Percentiles rank a stretch among this genome's conserved stretches.
Conservation (phyloP, 768 basidiomycete genomes). For the Suillus spraguei region DNA sequence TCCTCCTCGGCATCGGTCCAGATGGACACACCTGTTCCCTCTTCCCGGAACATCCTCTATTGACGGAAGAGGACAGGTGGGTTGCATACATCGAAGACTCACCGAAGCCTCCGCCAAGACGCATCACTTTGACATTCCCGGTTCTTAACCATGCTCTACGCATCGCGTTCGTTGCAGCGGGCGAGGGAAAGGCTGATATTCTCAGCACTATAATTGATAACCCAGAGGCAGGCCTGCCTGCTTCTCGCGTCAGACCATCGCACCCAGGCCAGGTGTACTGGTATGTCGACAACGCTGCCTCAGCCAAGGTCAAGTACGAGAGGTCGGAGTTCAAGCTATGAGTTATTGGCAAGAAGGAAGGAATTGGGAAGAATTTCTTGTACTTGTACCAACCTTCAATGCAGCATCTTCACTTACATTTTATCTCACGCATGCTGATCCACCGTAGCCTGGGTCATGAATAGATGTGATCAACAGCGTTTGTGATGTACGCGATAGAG, state of each 20-base stretch:
- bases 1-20: conserved; percentile 94
- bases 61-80: conserved; percentile 91
- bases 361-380: conserved; percentile 19
- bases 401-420: conserved; percentile 18
- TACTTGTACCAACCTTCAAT: conserved; percentile 25
- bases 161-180: conserved; percentile 87
- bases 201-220: conserved; percentile 75
- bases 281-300: conserved; percentile 92
- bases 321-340: conserved; percentile 61
- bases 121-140: conserved; percentile 91
- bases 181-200: conserved; percentile 79
- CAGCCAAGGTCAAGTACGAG: conserved; percentile 58
- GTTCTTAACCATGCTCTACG: conserved; percentile 89
- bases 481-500: conserved; percentile 13
- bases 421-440: conserved; percentile 11
- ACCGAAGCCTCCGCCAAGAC: conserved; percentile 88
- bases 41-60: conserved; percentile 89
- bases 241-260: conserved; percentile 77
- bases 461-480: conserved; percentile 19
- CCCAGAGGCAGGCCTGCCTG: conserved; percentile 79
- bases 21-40: conserved; percentile 99
- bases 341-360: conserved; percentile 15
- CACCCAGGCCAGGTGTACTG: conserved; percentile 87
- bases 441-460: conserved; percentile 21
- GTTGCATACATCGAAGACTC: conserved; percentile 92